These are phyloP conservation scores for Sordaria brevicollis DNA, from an alignment of 495 filamentous ascomycete species.

Conservation along the genomic window DNA sequence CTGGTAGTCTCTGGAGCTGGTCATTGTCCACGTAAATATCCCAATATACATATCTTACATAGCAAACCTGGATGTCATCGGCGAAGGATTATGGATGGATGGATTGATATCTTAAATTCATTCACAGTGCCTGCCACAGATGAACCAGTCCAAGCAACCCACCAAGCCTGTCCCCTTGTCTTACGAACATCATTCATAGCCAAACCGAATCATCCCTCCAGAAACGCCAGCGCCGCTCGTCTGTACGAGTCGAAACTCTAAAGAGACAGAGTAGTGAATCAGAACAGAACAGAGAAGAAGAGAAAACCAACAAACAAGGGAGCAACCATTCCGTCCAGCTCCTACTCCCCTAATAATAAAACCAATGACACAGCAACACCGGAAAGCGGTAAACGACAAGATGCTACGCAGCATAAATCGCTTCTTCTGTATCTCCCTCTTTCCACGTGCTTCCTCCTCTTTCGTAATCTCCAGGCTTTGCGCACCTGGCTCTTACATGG, in stretches of 20 bases:
- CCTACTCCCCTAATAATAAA: not conserved
- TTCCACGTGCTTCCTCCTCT: slow-evolving; percentile 1
- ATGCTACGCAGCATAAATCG: not conserved
- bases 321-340: not conserved
- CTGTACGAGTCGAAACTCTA: not conserved
- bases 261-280: not conserved
- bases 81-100: not conserved
- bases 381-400: not conserved
- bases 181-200: not conserved
- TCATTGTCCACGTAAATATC: too few relatives aligned
- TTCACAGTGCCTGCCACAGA: not conserved
- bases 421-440: not conserved
- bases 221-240: not conserved
- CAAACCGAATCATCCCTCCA: not conserved
- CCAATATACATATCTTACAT: not conserved
- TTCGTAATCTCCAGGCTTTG: not conserved
- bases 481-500: slow-evolving; percentile 52
- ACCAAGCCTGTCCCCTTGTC: not conserved
- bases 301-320: not conserved
- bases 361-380: not conserved
- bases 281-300: not conserved
- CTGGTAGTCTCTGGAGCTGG: too few relatives aligned
- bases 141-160: not conserved
- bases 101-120: not conserved
- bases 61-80: not conserved